phyloP scores from a whole-genome alignment of 2,329 filamentous ascomycete species.

The Amylocarpus encephaloides region DNA sequence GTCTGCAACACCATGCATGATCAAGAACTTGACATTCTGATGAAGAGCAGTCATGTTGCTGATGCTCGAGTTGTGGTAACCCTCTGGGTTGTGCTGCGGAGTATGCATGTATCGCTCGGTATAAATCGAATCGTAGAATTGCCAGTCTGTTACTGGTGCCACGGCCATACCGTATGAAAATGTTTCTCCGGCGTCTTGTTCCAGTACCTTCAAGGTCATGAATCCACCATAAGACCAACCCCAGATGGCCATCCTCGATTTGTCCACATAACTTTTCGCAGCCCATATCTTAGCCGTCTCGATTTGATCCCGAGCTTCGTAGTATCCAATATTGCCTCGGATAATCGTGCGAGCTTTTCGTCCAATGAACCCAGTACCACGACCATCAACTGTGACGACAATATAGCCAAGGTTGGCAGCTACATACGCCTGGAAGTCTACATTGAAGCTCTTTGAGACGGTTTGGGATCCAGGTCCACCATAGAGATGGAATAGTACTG shows the following conservation, averaged over 20 bases:
- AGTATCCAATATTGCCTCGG: constrained; percentile 75
- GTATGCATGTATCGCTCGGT: constrained; percentile 97
- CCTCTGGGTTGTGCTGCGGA: constrained; percentile 70
- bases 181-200: constrained; percentile 80
- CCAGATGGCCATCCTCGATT: constrained; percentile 83
- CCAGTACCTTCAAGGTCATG: constrained; percentile 88
- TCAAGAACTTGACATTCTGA: constrained; percentile 75
- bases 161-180: constrained; percentile 98
- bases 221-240: constrained; percentile 98
- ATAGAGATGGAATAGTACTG: constrained; percentile 92
- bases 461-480: constrained; percentile 89
- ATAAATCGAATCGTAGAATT: constrained; percentile 90
- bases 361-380: constrained; percentile 86
- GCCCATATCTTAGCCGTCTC: constrained; percentile 81
- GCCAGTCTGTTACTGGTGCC: constrained; percentile 97
- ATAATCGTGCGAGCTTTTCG: constrained; percentile 76
- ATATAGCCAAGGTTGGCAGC: constrained; percentile 83
- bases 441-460: constrained; percentile 70
- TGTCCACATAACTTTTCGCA: constrained; percentile 74
- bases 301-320: constrained; percentile 87
- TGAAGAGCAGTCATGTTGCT: constrained; percentile 66
- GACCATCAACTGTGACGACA: constrained; percentile 88
- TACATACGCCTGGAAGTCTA: constrained; percentile 88
- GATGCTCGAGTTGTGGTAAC: constrained; percentile 72
- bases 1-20: constrained; percentile 96